Conservation (phyloP, 352 stramenopile genomes). For the Phytophthora agathidicida region DNA sequence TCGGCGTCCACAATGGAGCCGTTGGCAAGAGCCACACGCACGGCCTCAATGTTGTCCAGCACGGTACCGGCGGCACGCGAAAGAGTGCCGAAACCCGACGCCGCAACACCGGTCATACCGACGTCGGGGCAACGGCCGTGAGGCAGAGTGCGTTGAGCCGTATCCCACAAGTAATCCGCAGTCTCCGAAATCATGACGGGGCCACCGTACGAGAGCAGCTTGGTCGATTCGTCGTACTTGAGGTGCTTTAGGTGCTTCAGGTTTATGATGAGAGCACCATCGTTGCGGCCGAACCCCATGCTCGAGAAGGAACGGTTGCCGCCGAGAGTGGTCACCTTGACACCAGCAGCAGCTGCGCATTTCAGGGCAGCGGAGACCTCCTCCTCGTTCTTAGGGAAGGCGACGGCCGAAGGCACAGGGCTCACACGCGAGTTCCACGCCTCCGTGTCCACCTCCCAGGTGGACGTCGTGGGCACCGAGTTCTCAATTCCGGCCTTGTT, state of each 20-base stretch:
- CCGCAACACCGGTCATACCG: constrained; percentile 33
- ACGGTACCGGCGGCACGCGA: constrained; percentile 25
- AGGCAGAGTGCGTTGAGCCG: constrained; percentile 17
- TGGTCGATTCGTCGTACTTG: constrained; percentile 20
- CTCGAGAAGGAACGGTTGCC: constrained; percentile 38
- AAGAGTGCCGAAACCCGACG: constrained; percentile 29
- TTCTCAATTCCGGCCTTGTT: constrained; percentile 18
- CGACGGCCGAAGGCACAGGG: constrained; percentile 26
- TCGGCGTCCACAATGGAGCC: constrained; percentile 28
- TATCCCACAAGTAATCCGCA: constrained; percentile 24
- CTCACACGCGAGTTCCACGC: constrained; percentile 35
- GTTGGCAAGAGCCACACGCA: constrained; percentile 31
- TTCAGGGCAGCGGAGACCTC: constrained; percentile 26
- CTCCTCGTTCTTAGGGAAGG: constrained; percentile 26
- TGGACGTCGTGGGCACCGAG: constrained; percentile 29
- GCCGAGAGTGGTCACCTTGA: constrained; percentile 33
- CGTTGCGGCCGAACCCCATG: constrained; percentile 34
- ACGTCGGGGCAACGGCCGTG: constrained; percentile 34
- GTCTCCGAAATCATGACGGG: constrained; percentile 38
- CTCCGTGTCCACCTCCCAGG: constrained; percentile 28
- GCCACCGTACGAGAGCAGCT: constrained; percentile 30
- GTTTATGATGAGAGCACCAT: constrained; percentile 33
- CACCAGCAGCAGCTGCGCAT: constrained; percentile 22
- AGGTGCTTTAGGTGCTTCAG: constrained; percentile 28
- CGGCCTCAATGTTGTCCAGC: constrained; percentile 30